These are phyloP conservation scores for Lactarius sp. DNA, from an alignment of 768 basidiomycete genomes.

Conservation along the genomic window DNA sequence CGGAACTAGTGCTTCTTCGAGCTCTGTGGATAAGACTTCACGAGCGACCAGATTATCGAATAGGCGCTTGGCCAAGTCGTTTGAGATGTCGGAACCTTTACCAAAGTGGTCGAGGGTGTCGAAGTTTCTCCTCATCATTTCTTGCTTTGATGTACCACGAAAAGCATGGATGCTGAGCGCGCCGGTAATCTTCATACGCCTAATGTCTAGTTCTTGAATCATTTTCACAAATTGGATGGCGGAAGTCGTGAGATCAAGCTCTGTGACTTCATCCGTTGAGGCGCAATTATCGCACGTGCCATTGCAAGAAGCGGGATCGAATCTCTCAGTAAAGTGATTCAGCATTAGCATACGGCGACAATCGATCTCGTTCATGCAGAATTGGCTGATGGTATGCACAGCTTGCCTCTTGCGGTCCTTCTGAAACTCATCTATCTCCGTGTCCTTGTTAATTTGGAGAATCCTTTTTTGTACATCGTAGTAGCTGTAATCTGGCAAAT, in stretches of 20 bases:
- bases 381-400: slow-evolving; percentile 66
- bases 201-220: slow-evolving; percentile 15
- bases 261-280: slow-evolving; percentile 30
- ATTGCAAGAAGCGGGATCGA: slow-evolving; percentile 61
- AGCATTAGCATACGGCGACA: slow-evolving; percentile 89
- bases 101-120: slow-evolving; percentile 9
- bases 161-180: slow-evolving; percentile 14
- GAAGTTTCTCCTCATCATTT: slow-evolving; percentile 6
- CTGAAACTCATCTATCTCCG: slow-evolving; percentile 44
- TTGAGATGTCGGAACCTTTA: slow-evolving; percentile 6
- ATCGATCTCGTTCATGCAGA: slow-evolving; percentile 72
- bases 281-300: slow-evolving; percentile 80
- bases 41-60: slow-evolving; percentile 12
- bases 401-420: slow-evolving; percentile 63
- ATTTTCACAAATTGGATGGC: slow-evolving; percentile 49
- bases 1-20: slow-evolving; percentile 1
- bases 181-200: slow-evolving; percentile 12
- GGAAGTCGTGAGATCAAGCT: slow-evolving; percentile 55
- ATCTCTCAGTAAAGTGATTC: slow-evolving; percentile 81
- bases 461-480: slow-evolving; percentile 52
- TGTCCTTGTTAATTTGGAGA: slow-evolving; percentile 53
- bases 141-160: slow-evolving; percentile 18
- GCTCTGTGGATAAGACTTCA: slow-evolving; percentile 1
- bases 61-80: slow-evolving; percentile 14
- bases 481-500: slow-evolving; percentile 54